phyloP scores from a whole-genome alignment of 164 flowering plant species.

The Sedum album region DNA sequence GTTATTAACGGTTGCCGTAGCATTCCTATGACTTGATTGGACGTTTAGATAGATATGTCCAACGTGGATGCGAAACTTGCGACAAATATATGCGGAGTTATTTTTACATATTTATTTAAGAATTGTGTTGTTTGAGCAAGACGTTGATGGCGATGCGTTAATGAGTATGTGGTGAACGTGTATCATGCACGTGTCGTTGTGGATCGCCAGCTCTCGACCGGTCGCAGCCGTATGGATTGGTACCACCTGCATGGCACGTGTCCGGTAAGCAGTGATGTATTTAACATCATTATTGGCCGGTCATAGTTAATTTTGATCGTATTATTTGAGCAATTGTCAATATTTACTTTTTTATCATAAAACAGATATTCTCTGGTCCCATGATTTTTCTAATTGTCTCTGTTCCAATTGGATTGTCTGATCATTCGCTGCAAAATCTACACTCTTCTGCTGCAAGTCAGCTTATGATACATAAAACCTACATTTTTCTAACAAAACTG shows the following conservation, averaged over 20 bases:
- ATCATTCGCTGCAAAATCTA: neutral
- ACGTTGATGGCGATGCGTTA: too few relatives aligned
- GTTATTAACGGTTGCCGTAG: conserved; percentile 1
- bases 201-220: neutral
- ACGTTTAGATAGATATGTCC: neutral
- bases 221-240: neutral
- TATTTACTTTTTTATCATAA: too few relatives aligned
- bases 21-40: neutral
- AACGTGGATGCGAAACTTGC: neutral
- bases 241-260: conserved; percentile 1
- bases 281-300: neutral
- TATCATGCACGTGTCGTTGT: neutral
- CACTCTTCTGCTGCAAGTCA: neutral
- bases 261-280: neutral
- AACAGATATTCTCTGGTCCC: too few relatives aligned
- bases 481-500: neutral
- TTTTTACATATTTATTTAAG: too few relatives aligned
- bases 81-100: too few relatives aligned
- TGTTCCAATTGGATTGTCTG: neutral
- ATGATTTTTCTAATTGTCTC: too few relatives aligned
- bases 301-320: too few relatives aligned
- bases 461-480: neutral
- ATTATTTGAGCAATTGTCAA: too few relatives aligned
- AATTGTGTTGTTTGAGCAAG: too few relatives aligned
- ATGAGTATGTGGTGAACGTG: neutral